Evolutionary conservation across 768 basidiomycete species (phyloP).

Genomic region (Tylopilus rubrobrunneus): DNA sequence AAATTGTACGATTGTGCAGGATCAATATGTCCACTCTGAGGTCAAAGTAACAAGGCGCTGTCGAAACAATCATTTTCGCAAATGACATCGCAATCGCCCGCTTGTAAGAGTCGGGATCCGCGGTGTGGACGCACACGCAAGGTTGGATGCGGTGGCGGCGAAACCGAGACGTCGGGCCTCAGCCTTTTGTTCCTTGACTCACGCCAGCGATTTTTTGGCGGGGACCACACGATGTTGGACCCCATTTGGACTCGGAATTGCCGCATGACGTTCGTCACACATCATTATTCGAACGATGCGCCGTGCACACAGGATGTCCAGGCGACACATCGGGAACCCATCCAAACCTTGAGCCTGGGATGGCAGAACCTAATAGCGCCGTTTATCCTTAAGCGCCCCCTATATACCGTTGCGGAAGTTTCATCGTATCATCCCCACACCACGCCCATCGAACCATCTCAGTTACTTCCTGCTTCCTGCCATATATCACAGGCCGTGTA

Average conservation of each 20-base stretch:
- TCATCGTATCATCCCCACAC: slow-evolving; percentile 12
- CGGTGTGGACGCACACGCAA: slow-evolving; percentile 8
- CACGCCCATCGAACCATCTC: slow-evolving; percentile 11
- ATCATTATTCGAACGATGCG: slow-evolving; percentile 4
- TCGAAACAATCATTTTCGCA: background rate
- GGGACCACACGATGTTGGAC: slow-evolving; percentile 5
- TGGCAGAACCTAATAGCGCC: slow-evolving; percentile 3
- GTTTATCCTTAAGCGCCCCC: slow-evolving; percentile 12
- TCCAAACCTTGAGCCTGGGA: slow-evolving; percentile 8
- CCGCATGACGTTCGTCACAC: slow-evolving; percentile 3
- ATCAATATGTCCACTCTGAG: slow-evolving; percentile 6
- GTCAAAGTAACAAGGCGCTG: slow-evolving; percentile 1
- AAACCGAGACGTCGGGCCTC: background rate
- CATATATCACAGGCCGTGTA: slow-evolving; percentile 8
- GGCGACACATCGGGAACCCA: slow-evolving; percentile 12
- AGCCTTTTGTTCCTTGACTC: slow-evolving; percentile 5
- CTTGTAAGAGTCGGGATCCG: slow-evolving; percentile 15
- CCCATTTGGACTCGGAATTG: slow-evolving; percentile 14
- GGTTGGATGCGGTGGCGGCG: slow-evolving; percentile 4
- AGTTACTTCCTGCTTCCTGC: slow-evolving; percentile 7
- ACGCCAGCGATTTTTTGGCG: slow-evolving; percentile 4
- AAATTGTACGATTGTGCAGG: background rate
- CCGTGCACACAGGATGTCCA: slow-evolving; percentile 9
- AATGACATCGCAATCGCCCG: slow-evolving; percentile 10
- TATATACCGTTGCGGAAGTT: slow-evolving; percentile 4